Evolutionary conservation across 2,329 filamentous ascomycete species (phyloP).

Genomic region (Paecilomyces variotii): DNA sequence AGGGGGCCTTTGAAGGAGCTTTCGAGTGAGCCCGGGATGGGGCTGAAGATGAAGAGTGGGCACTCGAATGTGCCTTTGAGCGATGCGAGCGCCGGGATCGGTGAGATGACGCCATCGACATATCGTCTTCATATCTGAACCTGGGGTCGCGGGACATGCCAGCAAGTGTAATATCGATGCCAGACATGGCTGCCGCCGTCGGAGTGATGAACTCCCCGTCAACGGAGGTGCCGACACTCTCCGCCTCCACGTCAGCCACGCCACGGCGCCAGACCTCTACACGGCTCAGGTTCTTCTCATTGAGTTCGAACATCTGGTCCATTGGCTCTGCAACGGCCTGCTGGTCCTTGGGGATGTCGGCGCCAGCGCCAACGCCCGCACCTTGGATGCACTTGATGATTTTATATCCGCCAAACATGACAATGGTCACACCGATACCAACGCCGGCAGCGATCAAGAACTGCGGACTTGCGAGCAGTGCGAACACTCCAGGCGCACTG

Average conservation of each 20-base stretch:
- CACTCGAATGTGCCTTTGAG: neutral
- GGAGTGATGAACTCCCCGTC: conserved; percentile 61
- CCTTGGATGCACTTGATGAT: conserved; percentile 79
- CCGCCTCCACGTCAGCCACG: conserved; percentile 50
- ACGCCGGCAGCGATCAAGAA: conserved; percentile 90
- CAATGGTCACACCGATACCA: conserved; percentile 84
- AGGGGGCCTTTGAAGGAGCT: conserved; percentile 10
- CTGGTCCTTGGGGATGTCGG: neutral
- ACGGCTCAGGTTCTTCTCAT: conserved; percentile 43
- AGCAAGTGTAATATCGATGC: conserved; percentile 30
- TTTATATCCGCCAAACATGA: conserved; percentile 94
- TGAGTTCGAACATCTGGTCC: conserved; percentile 51
- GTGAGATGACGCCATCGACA: conserved; percentile 27
- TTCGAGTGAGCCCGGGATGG: conserved; percentile 11
- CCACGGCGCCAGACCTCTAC: conserved; percentile 58
- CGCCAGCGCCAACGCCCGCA: neutral
- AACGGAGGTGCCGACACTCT: conserved; percentile 51
- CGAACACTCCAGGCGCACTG: conserved; percentile 77
- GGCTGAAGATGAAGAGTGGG: neutral
- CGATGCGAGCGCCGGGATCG: conserved; percentile 24
- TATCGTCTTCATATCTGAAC: conserved; percentile 24
- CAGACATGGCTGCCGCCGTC: conserved; percentile 43
- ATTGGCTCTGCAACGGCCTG: neutral
- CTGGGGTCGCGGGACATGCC: conserved; percentile 22
- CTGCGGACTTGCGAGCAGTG: conserved; percentile 78